Evolutionary conservation across 441 rosid species (phyloP), one percentile per base, ranked within the genome.

Genomic region (Erodium texanum): DNA sequence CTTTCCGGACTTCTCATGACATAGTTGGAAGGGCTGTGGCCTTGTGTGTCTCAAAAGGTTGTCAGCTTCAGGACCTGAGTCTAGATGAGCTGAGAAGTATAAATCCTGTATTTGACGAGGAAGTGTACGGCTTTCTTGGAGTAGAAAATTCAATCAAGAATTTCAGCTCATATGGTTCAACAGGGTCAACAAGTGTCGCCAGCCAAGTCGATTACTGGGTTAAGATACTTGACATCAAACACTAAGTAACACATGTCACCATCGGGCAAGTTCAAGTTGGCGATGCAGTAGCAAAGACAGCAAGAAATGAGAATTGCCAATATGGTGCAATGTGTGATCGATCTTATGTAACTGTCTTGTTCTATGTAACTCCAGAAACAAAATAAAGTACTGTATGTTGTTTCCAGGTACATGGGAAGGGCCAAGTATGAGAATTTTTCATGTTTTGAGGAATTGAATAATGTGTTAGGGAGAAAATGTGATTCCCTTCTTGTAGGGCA

Each of bases 1-100:
- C 99, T 36, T 94, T 91, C 77, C 81, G 99, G 77, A 89, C 96
- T 36, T 87, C 99, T 54, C 97, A 94, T 66, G 99, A 91, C 69
- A 66, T 94, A 59, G 97, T 87, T 24, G 97, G 96, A 29, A 86
- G 86, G 71, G 79, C 87, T 6, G 99, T 94, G 67, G 92, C 93
- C 15, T 76, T 91, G 22, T 91, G 99, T 45, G 87, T 91, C 12
- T 76, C 87, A 18, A 85, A 78, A 78, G 81, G 81, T 62, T 89
- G 93, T 74, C 86, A 85, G 71, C 99, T 91, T 70, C 82, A 80
- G 83, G 86, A 85, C 68, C 80, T 94, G 62, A 82, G 75, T 54
- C 85, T 94, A 36, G 96, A 86, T 23, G 94, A 91, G 66, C 74
- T 94, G 83, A 83, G 66, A 69, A 84, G 74, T 76, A 75, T 89